Evolutionary conservation across 345 rosid species (phyloP), one percentile per base, ranked within the genome.

Genomic region (Citrus inodora): DNA sequence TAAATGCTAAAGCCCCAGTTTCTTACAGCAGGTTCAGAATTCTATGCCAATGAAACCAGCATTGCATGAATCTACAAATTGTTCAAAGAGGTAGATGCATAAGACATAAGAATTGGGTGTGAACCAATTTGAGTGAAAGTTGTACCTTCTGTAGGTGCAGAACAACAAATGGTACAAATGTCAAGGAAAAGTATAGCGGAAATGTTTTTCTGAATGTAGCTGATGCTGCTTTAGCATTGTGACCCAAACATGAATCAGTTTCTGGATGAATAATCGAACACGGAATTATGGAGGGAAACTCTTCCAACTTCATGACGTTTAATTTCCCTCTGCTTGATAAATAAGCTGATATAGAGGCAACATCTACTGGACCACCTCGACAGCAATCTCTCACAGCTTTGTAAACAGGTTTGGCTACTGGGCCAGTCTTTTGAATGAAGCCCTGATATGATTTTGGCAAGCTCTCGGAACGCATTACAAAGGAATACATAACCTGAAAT

Each of bases 341-440:
- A 87, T 84, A 92, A 64, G 90, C 87, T 46, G 98, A 91, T 68
- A 97, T 64, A 66, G 98, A 82, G 56, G 91, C 90, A 81, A 94
- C 83, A 84, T 93, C 92, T 77, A 94, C 83, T 10, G 95, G 93
- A 65, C 89, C 90, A 81, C 96, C 97, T 87, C 98, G 90, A 87
- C 99, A 94, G 87, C 85, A 87, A 27, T 94, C 95, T 87, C 91
- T 89, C 24, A 97, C 98, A 76, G 99, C 94, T 85, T 91, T 92
- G 85, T 97, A 97, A 9, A 91, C 94, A 75, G 98, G 97, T 7
- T 82, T 85, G 35, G 93, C 91, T 79, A 94, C 97, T 72, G 99
- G 99, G 67, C 99, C 98, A 27, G 99, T 97, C 85, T 94, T 94
- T 85, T 94, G 98, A 82, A 97, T 97, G 67, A 94, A 94, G 80